Base-by-base conservation (phyloP, 78 protist genomes). In the Dictyostelium intermedium region DNA sequence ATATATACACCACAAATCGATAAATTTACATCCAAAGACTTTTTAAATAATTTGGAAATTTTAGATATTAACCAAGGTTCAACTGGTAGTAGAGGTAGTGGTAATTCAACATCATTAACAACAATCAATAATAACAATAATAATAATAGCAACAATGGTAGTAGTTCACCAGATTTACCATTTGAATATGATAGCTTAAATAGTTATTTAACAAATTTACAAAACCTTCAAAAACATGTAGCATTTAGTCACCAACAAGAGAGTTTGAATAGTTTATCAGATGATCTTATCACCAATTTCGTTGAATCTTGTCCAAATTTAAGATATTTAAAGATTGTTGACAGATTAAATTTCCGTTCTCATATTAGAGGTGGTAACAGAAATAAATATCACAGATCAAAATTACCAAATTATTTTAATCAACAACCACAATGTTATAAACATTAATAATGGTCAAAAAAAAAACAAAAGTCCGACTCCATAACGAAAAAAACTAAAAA, bases 1-100 rank as follows among this genome's bases (percentile, higher is more conserved):
- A 70, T 89, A 2, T 63, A 53, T 25, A 61, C 87, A 16, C 84
- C 85, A 1, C 72, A 74, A 45, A 63, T 89, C 16, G 87, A 89
- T 14, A 89, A 89, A 35, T 89, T 89, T 60, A 69, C 79, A 34
- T 72, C 79, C 2, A 72, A 72, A 72, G 61, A 70, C 16, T 70
- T 34, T 82, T 74, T 35, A 27, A 25, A 25, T 30, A 77, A 73
- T 34, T 61, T 66, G 13, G 25, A 32, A 34, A 66, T 74, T 74
- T 35, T 37, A 74, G 37, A 74, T 37, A 25, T 73, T 16, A 73
- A 14, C 20, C 41, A 37, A 30, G 47, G 37, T 35, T 35, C 81
- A 18, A 74, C 14, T 74, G 81, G 81, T 74, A 50, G 81, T 74
- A 34, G 20, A 5, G 41, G 81, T 37, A 74, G 47, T 18, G 16